Evolutionary conservation across 495 filamentous ascomycete species (phyloP).

Genomic region (Neurospora tetraspora): DNA sequence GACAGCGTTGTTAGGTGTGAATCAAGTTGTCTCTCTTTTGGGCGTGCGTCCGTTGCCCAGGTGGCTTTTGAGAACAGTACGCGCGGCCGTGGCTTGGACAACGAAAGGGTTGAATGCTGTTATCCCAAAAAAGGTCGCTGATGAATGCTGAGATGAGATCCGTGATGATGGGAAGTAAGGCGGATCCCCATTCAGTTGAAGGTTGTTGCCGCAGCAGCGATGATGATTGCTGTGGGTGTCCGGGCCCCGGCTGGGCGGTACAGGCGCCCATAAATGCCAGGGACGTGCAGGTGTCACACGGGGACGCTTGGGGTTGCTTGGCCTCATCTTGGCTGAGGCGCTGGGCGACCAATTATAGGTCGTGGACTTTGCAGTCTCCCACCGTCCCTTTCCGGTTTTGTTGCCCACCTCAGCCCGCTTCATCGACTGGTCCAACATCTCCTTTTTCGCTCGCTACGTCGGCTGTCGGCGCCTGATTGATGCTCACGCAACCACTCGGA

Average conservation of each 20-base stretch:
- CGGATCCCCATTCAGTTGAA: background rate
- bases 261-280: constrained; percentile 6
- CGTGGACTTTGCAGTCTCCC: background rate
- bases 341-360: background rate
- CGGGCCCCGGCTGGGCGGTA: background rate
- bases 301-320: constrained; percentile 2
- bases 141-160: background rate
- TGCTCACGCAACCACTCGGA: background rate
- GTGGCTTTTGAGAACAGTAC: background rate
- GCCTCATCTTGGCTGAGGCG: constrained; percentile 2
- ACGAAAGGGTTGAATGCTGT: background rate
- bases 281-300: background rate
- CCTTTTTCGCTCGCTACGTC: background rate
- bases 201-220: background rate
- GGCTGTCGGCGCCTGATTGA: background rate
- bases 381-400: background rate
- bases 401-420: background rate
- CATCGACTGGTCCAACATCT: background rate
- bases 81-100: background rate
- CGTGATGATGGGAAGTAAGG: background rate
- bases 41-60: background rate
- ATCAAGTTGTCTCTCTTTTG: background rate
- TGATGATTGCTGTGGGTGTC: background rate
- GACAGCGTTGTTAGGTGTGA: too few relatives aligned
- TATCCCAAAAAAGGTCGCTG: background rate